Base-by-base conservation (phyloP, 2,329 filamentous ascomycete genomes). In the Massarina eburnea region DNA sequence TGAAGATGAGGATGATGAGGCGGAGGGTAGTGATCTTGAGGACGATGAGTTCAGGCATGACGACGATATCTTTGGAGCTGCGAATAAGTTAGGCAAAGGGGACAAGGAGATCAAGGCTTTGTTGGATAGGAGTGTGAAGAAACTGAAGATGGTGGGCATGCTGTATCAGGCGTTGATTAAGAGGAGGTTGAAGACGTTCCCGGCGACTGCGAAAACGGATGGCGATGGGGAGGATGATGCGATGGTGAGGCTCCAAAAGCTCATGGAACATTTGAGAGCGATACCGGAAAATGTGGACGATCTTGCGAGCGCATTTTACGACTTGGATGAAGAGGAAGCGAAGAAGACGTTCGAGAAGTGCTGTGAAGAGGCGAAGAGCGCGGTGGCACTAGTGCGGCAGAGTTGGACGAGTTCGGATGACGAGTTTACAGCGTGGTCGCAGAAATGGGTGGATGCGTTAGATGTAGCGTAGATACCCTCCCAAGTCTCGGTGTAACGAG, bases 351-450 rank as follows among this genome's bases (percentile, higher is more conserved):
- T 89, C 72, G 75, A 80, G 4, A 73, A 77, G 32, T 85, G 84
- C 57, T 82, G 84, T 48, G 71, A 74, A 1, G 78, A 83, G 40
- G 84, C 86, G 0, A 79, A 80, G 54, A 73, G 70, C 1, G 80
- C 78, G 0, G 76, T 80, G 0, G 77, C 81, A 45, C 62, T 85
- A 38, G 68, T 89, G 10, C 73, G 74, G 39, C 72, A 76, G 47
- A 76, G 77, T 17, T 91, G 88, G 87, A 71, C 79, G 2, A 84
- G 79, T 0, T 70, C 79, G 37, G 76, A 80, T 15, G 91, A 96
- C 59, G 88, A 86, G 59, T 95, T 95, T 62, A 86, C 84, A 0
- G 75, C 80, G 14, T 95, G 91, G 91, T 82, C 79, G n/a, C 75
- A 73, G 39, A 81, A 79, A 40, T 83, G 79, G 79, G 48, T 67